Evolutionary conservation across 2,329 filamentous ascomycete genomes (phyloP).

Genomic region (Scorias spongiosa): DNA sequence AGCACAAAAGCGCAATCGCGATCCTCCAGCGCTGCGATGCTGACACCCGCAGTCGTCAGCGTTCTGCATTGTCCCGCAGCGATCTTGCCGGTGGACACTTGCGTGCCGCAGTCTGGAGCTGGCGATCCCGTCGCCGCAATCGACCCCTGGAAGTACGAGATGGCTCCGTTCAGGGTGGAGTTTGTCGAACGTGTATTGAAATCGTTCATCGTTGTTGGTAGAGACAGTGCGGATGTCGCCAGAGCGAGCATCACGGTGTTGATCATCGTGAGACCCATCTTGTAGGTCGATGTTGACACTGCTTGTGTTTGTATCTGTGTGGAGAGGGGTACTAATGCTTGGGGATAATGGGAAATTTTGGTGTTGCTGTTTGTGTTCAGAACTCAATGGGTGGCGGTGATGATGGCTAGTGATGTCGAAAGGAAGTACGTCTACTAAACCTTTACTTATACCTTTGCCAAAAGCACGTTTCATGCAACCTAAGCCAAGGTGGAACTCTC

Average conservation of each 20-base stretch:
- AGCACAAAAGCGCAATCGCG: not conserved
- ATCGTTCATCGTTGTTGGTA: not conserved
- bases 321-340: not conserved
- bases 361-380: too few species aligned
- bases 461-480: too few species aligned
- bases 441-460: too few species aligned
- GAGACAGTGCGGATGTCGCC: not conserved
- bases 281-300: not conserved
- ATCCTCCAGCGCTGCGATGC: not conserved
- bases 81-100: not conserved
- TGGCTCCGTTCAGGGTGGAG: not conserved
- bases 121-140: not conserved
- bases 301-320: not conserved
- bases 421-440: too few species aligned
- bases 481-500: too few species aligned
- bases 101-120: not conserved
- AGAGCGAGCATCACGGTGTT: not conserved
- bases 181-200: slow-evolving; percentile 1
- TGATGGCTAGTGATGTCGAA: too few species aligned
- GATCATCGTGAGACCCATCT: not conserved
- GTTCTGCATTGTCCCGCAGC: not conserved
- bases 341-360: not conserved
- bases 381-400: too few species aligned
- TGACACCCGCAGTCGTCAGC: not conserved
- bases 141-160: not conserved